Evolutionary conservation across 2,329 filamentous ascomycete species (phyloP).

Genomic region (Neoascochyta sp.): DNA sequence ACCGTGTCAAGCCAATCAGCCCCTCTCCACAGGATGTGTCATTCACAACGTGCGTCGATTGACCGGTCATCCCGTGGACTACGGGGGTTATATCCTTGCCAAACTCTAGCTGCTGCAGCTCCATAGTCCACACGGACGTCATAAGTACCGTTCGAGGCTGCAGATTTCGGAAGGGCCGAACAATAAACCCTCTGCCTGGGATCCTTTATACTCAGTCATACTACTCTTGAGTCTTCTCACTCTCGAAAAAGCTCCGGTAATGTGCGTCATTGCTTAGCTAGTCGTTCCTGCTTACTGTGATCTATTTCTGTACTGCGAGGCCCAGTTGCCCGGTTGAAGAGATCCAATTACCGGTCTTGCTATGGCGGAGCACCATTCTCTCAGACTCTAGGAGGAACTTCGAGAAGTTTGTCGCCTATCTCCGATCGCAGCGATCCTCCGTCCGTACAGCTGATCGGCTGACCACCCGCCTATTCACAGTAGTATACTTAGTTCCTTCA

Average conservation of each 20-base stretch:
- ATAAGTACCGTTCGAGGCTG: conserved; percentile 18
- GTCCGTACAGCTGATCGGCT: too few species aligned
- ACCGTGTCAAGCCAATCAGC: conserved; percentile 8
- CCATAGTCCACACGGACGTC: conserved; percentile 14
- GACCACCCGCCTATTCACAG: too few species aligned
- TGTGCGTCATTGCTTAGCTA: too few species aligned
- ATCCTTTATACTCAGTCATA: neutral
- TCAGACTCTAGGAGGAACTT: too few species aligned
- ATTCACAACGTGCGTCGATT: conserved; percentile 7
- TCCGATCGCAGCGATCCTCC: too few species aligned
- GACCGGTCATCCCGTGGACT: conserved; percentile 13
- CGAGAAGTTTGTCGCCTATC: too few species aligned
- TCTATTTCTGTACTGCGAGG: too few species aligned
- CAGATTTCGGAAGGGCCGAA: conserved; percentile 29
- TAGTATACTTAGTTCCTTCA: too few species aligned
- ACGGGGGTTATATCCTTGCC: conserved; percentile 12
- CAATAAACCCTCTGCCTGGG: conserved; percentile 8
- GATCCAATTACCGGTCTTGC: conserved; percentile 4
- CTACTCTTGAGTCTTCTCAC: conserved; percentile 3
- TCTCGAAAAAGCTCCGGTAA: too few species aligned
- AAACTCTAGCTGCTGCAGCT: conserved; percentile 17
- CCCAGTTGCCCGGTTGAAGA: conserved; percentile 5
- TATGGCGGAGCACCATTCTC: too few species aligned
- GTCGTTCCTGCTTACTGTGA: too few species aligned
- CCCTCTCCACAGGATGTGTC: conserved; percentile 1